A percentile compares a stretch with the other conserved stretches of the same genome.
Conservation (phyloP, 2,329 filamentous ascomycete genomes). For the Dryadomyces quercivorus region DNA sequence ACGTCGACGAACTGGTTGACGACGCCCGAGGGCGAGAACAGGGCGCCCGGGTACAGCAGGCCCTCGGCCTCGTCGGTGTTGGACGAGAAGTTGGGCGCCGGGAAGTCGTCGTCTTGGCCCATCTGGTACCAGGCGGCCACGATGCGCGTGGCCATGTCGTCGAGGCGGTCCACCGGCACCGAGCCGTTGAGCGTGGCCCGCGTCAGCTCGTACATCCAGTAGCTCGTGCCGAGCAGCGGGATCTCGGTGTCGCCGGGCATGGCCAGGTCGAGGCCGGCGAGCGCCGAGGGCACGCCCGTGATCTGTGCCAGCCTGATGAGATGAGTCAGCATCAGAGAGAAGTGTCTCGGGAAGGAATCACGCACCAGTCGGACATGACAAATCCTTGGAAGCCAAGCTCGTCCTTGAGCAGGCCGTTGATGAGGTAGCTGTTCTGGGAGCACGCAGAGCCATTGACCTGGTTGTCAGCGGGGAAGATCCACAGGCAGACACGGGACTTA, state of each 20-base stretch:
- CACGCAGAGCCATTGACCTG: slow-evolving; percentile 70
- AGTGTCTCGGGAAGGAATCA: neutral
- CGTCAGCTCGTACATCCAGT: slow-evolving; percentile 44
- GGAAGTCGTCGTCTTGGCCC: slow-evolving; percentile 46
- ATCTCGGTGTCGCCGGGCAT: slow-evolving; percentile 47
- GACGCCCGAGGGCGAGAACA: slow-evolving; percentile 45
- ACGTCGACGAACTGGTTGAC: slow-evolving; percentile 61
- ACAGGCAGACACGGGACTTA: neutral
- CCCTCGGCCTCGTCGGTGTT: slow-evolving; percentile 45
- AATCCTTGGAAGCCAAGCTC: slow-evolving; percentile 76
- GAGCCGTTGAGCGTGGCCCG: slow-evolving; percentile 43
- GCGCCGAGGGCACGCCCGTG: slow-evolving; percentile 58
- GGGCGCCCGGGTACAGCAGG: slow-evolving; percentile 41
- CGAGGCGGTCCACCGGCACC: slow-evolving; percentile 41
- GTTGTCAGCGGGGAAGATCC: neutral
- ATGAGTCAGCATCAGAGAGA: neutral
- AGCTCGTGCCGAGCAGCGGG: slow-evolving; percentile 37
- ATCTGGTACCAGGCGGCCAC: slow-evolving; percentile 48
- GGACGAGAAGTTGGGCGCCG: slow-evolving; percentile 44
- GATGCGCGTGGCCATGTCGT: slow-evolving; percentile 42
- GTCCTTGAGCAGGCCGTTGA: slow-evolving; percentile 66
- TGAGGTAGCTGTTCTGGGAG: slow-evolving; percentile 66
- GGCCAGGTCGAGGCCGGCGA: slow-evolving; percentile 59
- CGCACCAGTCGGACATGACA: slow-evolving; percentile 63
- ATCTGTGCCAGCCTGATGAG: slow-evolving; percentile 50